These are phyloP conservation scores for Xerocomus potaroensis DNA, from an alignment of 768 basidiomycete genomes.

Conservation along the genomic window DNA sequence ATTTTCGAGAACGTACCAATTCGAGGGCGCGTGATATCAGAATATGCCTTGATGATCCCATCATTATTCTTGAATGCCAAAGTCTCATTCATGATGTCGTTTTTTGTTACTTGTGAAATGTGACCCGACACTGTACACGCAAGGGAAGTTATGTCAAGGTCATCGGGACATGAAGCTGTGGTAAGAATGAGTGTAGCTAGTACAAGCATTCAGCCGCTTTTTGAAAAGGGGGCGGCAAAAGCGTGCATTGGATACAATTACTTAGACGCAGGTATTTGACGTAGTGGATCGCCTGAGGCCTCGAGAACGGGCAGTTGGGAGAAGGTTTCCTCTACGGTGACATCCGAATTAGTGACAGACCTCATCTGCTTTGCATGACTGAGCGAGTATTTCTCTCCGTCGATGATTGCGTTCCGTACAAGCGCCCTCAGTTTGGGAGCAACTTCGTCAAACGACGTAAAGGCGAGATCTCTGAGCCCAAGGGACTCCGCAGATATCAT, in stretches of 20 bases:
- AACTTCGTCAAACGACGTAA: conserved; percentile 15
- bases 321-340: conserved; percentile 19
- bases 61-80: conserved; percentile 14
- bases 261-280: conserved; percentile 14
- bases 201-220: neutral
- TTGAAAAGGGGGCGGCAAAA: neutral
- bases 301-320: conserved; percentile 21
- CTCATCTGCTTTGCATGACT: conserved; percentile 14
- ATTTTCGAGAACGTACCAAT: conserved; percentile 11
- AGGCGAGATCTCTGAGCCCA: conserved; percentile 19
- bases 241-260: conserved; percentile 20
- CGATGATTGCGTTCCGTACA: conserved; percentile 13
- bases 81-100: conserved; percentile 23
- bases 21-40: conserved; percentile 18
- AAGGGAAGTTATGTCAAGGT: conserved; percentile 19
- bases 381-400: conserved; percentile 13
- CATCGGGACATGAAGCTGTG: conserved; percentile 11
- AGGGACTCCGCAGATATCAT: conserved; percentile 17
- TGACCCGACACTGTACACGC: conserved; percentile 17
- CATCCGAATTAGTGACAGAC: conserved; percentile 11
- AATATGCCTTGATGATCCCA: conserved; percentile 20
- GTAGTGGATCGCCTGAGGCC: conserved; percentile 15
- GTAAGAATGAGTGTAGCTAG: conserved; percentile 9
- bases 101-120: conserved; percentile 9
- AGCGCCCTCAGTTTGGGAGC: conserved; percentile 11